These are phyloP conservation scores for Besnoitia besnoiti DNA, from an alignment of 169 alveolate genomes.

Conservation along the genomic window DNA sequence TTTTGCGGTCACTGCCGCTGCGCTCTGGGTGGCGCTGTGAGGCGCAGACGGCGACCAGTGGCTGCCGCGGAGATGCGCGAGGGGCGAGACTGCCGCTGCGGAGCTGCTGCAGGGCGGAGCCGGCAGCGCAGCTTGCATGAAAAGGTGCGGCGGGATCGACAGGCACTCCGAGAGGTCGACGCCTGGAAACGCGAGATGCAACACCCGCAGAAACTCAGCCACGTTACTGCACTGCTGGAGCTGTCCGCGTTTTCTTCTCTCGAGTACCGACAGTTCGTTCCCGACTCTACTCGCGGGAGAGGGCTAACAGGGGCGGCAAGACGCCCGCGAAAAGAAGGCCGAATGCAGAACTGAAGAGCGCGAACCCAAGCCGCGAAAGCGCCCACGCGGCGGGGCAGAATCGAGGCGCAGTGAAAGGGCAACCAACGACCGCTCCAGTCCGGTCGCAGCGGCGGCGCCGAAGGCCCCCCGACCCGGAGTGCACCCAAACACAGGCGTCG, in stretches of 20 bases:
- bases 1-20: not conserved
- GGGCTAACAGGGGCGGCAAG: not conserved
- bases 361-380: not conserved
- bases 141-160: conserved; percentile 5
- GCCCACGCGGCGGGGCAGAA: not conserved
- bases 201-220: not conserved
- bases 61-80: not conserved
- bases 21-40: not conserved
- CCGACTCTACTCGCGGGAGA: too few relatives aligned
- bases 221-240: too few relatives aligned
- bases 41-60: not conserved
- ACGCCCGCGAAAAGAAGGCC: not conserved
- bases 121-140: conserved; percentile 4
- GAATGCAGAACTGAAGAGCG: not conserved
- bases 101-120: conserved; percentile 21
- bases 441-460: too few relatives aligned
- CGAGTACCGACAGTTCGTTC: too few relatives aligned
- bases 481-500: not conserved
- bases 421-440: too few relatives aligned
- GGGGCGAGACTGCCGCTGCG: not conserved
- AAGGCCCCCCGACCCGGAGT: too few relatives aligned
- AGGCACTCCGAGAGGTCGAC: conserved; percentile 17
- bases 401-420: not conserved
- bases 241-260: too few relatives aligned
- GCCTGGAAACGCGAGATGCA: not conserved